These are phyloP conservation scores for sunflower (Helianthus annuus) DNA, from an alignment of 129 eudicot species.

Conservation along the genomic window HanXRQr2.0-SUNRISE NC_035437.2:175582082-175582581, in stretches of 20 bases:
- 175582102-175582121: conserved; percentile 30
- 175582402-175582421: conserved; percentile 26
- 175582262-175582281: conserved; percentile 46
- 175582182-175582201: neutral
- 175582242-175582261: conserved; percentile 1
- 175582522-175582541: conserved; percentile 76
- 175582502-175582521: conserved; percentile 61
- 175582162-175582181: neutral
- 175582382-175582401: conserved; percentile 44
- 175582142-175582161: conserved; percentile 1
- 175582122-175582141: conserved; percentile 57
- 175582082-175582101: conserved; percentile 21
- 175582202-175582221: neutral
- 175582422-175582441: conserved; percentile 71
- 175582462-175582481: conserved; percentile 40
- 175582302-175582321: conserved; percentile 77
- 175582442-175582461: conserved; percentile 39
- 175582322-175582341: conserved; percentile 73
- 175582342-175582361: conserved; percentile 67
- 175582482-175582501: conserved; percentile 36
- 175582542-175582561: conserved; percentile 92
- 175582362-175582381: conserved; percentile 26
- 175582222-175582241: no score
- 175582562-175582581: conserved; percentile 89
- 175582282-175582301: conserved; percentile 71